phyloP scores from a whole-genome alignment of 78 protist species.

The Dictyostelium citrinum region DNA sequence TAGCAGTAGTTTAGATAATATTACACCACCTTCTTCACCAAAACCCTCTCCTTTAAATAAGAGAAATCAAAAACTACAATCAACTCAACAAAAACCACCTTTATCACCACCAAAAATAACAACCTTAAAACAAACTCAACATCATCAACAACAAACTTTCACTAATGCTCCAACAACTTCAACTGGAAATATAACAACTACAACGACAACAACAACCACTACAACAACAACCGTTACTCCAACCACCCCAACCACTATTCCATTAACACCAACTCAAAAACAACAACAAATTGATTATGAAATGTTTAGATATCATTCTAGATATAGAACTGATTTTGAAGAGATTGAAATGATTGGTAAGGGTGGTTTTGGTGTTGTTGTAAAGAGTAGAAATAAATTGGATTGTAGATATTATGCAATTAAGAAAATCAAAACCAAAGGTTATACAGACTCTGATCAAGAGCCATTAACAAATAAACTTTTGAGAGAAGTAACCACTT shows the following conservation, averaged over 20 bases:
- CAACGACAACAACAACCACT: neutral
- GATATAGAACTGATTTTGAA: constrained; percentile 80
- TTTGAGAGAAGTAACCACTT: constrained; percentile 81
- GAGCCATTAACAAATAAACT: constrained; percentile 65
- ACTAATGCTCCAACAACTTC: neutral
- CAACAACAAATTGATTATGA: neutral
- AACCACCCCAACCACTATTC: neutral
- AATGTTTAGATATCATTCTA: constrained; percentile 17
- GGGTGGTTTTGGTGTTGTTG: constrained; percentile 71
- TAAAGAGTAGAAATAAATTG: constrained; percentile 59
- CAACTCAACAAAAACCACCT: neutral
- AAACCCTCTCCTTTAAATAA: neutral
- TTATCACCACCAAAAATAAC: neutral
- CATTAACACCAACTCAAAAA: neutral
- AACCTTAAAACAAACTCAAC: neutral
- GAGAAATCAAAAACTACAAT: neutral
- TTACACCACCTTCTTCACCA: neutral
- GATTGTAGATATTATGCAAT: constrained; percentile 84
- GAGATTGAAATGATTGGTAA: constrained; percentile 79
- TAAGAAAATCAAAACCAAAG: constrained; percentile 65
- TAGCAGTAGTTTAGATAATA: neutral
- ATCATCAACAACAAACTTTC: neutral
- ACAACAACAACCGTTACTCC: neutral
- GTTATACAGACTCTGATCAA: neutral
- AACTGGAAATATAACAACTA: neutral